Conservation (phyloP, 2,329 filamentous ascomycete species). For the Paraphoma sp. region DNA sequence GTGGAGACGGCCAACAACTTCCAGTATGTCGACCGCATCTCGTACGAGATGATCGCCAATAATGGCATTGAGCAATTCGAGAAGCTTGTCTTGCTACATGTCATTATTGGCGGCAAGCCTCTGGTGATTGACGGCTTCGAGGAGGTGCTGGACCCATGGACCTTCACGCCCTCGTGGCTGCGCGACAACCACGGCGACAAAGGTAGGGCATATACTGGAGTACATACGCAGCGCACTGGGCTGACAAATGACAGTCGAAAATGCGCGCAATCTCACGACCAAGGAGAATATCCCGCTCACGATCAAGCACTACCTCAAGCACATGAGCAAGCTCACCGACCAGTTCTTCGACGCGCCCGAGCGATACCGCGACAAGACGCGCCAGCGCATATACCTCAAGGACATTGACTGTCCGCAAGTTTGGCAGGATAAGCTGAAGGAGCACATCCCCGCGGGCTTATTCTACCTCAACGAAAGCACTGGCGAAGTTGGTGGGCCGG, state of each 20-base stretch:
- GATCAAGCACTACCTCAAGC: conserved; percentile 86
- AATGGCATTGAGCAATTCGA: conserved; percentile 83
- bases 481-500: conserved; percentile 62
- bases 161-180: conserved; percentile 84
- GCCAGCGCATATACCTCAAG: conserved; percentile 92
- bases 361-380: conserved; percentile 78
- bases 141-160: conserved; percentile 72
- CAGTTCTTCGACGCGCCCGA: conserved; percentile 73
- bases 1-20: conserved; percentile 85
- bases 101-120: conserved; percentile 84
- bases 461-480: conserved; percentile 91
- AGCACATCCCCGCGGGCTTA: conserved; percentile 78
- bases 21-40: conserved; percentile 82
- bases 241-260: conserved; percentile 68
- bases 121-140: conserved; percentile 92
- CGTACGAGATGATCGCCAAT: conserved; percentile 76
- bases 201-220: conserved; percentile 58
- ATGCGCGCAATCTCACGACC: conserved; percentile 78
- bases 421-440: conserved; percentile 82
- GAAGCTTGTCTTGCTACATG: conserved; percentile 81
- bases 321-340: conserved; percentile 82
- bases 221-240: conserved; percentile 22
- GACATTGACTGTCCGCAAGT: conserved; percentile 93
- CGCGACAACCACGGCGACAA: conserved; percentile 80
- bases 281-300: conserved; percentile 82